These are phyloP conservation scores for Diatrype stigma DNA, from an alignment of 2,329 filamentous ascomycete genomes.

Conservation along the genomic window DNA sequence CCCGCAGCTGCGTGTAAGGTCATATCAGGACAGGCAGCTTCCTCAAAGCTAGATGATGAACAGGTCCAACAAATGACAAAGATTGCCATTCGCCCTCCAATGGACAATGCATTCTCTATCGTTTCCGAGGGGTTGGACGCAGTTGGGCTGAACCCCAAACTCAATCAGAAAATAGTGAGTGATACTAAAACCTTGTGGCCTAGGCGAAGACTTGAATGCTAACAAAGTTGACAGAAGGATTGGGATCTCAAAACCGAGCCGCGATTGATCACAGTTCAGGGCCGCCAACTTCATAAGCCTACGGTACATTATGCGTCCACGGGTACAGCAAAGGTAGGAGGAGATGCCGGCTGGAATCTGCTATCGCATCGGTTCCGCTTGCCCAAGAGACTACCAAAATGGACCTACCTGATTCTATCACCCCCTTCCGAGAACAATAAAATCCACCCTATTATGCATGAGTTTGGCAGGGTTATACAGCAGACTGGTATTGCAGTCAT, in stretches of 20 bases:
- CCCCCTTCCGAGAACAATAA: not conserved
- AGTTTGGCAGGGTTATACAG: not conserved
- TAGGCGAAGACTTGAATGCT: not conserved
- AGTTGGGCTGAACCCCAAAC: conserved; percentile 37
- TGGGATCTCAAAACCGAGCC: not conserved
- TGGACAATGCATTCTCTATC: conserved; percentile 53
- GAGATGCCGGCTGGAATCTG: not conserved
- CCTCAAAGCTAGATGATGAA: conserved; percentile 41
- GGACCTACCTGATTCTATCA: not conserved
- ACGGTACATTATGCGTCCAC: not conserved
- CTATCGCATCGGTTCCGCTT: not conserved
- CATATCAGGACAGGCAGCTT: conserved; percentile 50
- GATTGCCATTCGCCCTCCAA: conserved; percentile 55
- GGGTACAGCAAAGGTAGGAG: not conserved
- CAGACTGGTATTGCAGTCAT: not conserved
- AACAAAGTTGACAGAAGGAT: not conserved
- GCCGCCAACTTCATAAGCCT: not conserved
- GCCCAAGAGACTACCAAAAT: not conserved
- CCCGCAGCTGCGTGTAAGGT: conserved; percentile 56
- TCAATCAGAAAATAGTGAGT: not conserved
- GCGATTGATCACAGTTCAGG: not conserved
- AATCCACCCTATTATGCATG: not conserved
- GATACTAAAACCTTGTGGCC: not conserved
- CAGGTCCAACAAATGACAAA: conserved; percentile 57
- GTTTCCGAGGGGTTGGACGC: conserved; percentile 41